A percentile compares a stretch with the other conserved stretches of the same genome.
These are phyloP conservation scores for Favolaschia claudopus DNA, from an alignment of 768 basidiomycete species.

Conservation along the genomic window DNA sequence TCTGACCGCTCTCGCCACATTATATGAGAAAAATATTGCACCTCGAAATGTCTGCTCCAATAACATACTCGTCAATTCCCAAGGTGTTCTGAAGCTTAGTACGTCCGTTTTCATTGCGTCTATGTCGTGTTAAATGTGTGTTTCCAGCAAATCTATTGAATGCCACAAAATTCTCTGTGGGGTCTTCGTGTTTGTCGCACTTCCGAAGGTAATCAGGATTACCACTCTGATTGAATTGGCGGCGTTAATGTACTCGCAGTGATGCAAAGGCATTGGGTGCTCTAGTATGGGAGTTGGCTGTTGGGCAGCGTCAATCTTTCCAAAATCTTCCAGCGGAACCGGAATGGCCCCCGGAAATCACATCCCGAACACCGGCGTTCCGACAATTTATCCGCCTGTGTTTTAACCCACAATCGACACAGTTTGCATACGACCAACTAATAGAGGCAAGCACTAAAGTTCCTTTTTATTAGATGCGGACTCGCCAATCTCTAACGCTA, in stretches of 20 bases:
- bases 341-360: constrained; percentile 44
- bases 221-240: not conserved
- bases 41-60: constrained; percentile 64
- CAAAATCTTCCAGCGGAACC: constrained; percentile 33
- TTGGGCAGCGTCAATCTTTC: constrained; percentile 57
- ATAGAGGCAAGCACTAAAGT: not conserved
- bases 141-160: constrained; percentile 11
- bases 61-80: constrained; percentile 56
- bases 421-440: constrained; percentile 45
- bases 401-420: constrained; percentile 41
- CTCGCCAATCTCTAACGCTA: constrained; percentile 5
- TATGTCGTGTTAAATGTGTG: not conserved
- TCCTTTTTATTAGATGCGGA: not conserved
- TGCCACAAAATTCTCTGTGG: not conserved
- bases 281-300: constrained; percentile 60
- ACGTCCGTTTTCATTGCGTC: constrained; percentile 23
- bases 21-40: constrained; percentile 54
- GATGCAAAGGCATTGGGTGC: constrained; percentile 61
- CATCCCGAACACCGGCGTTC: constrained; percentile 49
- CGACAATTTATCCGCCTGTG: constrained; percentile 57
- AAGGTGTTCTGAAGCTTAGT: constrained; percentile 61
- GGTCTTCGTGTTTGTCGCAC: not conserved
- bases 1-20: constrained; percentile 53
- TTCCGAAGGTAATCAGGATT: not conserved
- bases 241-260: constrained; percentile 14